These are phyloP conservation scores for Colletotrichum simmondsii DNA, from an alignment of 2,329 filamentous ascomycete species.

Conservation along the genomic window DNA sequence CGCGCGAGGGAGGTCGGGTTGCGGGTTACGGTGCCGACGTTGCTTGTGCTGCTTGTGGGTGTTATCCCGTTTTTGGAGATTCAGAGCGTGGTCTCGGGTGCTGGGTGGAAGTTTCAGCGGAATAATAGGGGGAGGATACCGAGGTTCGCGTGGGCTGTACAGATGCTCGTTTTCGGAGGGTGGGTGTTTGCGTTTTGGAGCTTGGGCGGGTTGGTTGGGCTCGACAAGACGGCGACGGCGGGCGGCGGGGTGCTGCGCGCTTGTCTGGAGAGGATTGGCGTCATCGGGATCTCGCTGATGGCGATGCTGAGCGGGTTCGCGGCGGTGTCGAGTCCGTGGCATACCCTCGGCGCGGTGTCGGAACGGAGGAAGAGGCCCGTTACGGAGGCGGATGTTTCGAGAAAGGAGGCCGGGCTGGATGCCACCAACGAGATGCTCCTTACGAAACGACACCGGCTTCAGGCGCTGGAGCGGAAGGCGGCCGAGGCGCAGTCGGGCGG, in stretches of 20 bases:
- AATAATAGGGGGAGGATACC: conserved; percentile 66
- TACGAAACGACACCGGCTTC: conserved; percentile 78
- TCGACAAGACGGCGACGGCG: conserved; percentile 43
- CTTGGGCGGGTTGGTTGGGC: conserved; percentile 69
- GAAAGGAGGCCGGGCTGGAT: conserved; percentile 83
- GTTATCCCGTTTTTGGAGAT: conserved; percentile 84
- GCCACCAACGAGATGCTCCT: conserved; percentile 83
- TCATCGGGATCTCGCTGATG: conserved; percentile 89
- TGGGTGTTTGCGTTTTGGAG: conserved; percentile 86
- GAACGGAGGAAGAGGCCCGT: conserved; percentile 64
- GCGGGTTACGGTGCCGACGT: conserved; percentile 73
- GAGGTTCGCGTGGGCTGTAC: conserved; percentile 72
- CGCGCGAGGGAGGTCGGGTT: conserved; percentile 75
- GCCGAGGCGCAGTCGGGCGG: conserved; percentile 46
- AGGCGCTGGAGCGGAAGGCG: conserved; percentile 74
- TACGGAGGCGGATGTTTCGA: conserved; percentile 77
- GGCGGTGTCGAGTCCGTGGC: conserved; percentile 88
- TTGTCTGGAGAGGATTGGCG: conserved; percentile 77
- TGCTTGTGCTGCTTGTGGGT: conserved; percentile 78
- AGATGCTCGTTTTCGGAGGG: conserved; percentile 68
- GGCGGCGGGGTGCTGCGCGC: conserved; percentile 56
- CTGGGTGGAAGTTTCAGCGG: conserved; percentile 72
- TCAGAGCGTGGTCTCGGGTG: conserved; percentile 68
- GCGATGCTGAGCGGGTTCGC: conserved; percentile 89
- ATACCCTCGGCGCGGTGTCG: conserved; percentile 77